Conservation (phyloP, 768 basidiomycete genomes). For the Terana coerulea region DNA sequence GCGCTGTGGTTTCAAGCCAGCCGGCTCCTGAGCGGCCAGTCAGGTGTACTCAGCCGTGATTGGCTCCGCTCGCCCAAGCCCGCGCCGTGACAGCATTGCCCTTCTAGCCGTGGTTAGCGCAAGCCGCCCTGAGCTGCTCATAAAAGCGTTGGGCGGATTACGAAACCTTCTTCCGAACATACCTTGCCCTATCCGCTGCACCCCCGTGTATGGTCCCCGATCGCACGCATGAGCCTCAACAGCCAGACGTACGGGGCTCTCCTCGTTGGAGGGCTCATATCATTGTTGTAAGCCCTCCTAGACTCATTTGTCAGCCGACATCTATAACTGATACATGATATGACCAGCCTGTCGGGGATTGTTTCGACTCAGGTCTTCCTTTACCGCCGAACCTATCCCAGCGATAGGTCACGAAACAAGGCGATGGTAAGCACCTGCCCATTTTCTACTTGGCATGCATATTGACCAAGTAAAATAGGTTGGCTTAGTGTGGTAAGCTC, state of each 20-base stretch:
- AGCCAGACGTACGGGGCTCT: conserved; percentile 4
- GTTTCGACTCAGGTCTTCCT: conserved; percentile 15
- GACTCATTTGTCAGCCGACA: too few relatives aligned
- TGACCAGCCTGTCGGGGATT: conserved; percentile 15
- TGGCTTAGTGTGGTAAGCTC: background rate
- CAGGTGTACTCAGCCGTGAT: background rate
- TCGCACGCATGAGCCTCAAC: background rate
- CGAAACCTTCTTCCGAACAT: background rate
- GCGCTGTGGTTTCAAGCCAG: background rate
- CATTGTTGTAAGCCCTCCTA: conserved; percentile 6
- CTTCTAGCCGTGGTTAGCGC: background rate
- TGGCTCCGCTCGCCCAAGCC: background rate
- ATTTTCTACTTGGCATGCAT: too few relatives aligned
- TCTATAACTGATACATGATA: too few relatives aligned
- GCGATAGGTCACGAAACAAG: conserved; percentile 8
- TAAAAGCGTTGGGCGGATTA: background rate
- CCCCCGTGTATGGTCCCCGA: background rate
- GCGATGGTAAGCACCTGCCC: conserved; percentile 9
- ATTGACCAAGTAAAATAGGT: background rate
- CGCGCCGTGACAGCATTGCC: background rate
- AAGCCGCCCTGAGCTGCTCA: background rate
- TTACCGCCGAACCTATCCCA: conserved; percentile 7
- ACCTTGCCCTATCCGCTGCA: background rate
- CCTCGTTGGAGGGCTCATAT: conserved; percentile 4
- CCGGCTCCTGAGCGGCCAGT: background rate